phyloP scores from a whole-genome alignment of 257 asterid species.

The Ballota nigra region DNA sequence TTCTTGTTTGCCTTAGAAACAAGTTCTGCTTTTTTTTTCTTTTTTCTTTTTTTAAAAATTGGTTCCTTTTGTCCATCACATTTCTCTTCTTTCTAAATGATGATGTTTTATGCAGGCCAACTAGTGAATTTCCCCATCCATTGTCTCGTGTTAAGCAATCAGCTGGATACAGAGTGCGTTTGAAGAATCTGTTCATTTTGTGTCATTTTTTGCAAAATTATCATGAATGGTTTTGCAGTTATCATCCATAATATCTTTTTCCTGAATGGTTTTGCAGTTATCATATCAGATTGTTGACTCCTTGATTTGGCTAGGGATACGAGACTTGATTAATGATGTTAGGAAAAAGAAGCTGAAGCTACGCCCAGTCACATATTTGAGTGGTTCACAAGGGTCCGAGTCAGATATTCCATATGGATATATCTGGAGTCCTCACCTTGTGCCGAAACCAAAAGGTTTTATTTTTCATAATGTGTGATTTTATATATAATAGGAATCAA shows the following conservation, averaged over 20 bases:
- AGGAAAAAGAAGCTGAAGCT: constrained; percentile 90
- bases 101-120: constrained; percentile 61
- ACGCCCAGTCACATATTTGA: constrained; percentile 87
- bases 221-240: constrained; percentile 11
- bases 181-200: constrained; percentile 18
- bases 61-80: not conserved
- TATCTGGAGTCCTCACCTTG: constrained; percentile 99
- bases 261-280: constrained; percentile 62
- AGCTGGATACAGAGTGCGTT: constrained; percentile 90
- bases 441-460: constrained; percentile 96
- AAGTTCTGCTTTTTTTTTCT: not conserved
- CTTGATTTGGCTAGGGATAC: constrained; percentile 94
- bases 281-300: constrained; percentile 97
- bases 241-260: constrained; percentile 27
- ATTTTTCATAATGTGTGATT: constrained; percentile 15
- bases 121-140: constrained; percentile 97
- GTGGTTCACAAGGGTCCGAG: constrained; percentile 86
- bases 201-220: constrained; percentile 8
- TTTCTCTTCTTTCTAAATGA: constrained; percentile 22
- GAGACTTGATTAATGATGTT: constrained; percentile 89
- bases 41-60: not conserved
- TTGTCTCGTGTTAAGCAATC: constrained; percentile 94
- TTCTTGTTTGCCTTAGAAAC: constrained; percentile 24
- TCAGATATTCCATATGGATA: constrained; percentile 86
- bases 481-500: not conserved